Conservation (phyloP, 108 stramenopile genomes). For the Nitzschia inconspicua region DNA sequence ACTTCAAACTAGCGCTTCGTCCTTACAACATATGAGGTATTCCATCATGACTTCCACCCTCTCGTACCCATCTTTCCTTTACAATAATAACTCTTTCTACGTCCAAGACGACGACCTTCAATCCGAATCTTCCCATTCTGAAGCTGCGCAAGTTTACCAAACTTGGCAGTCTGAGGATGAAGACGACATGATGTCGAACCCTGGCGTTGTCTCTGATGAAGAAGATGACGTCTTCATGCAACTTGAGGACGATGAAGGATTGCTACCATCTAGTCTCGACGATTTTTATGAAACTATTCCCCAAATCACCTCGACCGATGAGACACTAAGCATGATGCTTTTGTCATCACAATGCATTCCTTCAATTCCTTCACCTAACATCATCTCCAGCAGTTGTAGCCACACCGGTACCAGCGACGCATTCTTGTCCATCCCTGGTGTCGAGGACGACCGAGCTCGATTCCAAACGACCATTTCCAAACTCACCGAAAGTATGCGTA, state of each 20-base stretch:
- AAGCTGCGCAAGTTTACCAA: neutral
- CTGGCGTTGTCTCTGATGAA: neutral
- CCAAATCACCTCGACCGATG: neutral
- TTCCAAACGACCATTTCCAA: neutral
- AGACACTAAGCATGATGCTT: neutral
- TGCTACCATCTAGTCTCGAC: neutral
- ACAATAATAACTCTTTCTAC: too few species aligned
- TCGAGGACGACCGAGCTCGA: neutral
- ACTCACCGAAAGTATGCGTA: conserved; percentile 7
- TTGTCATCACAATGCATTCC: neutral
- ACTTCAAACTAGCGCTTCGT: too few species aligned
- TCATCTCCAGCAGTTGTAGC: neutral
- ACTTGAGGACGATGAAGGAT: conserved; percentile 1
- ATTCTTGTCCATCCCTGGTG: neutral
- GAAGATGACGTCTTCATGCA: conserved; percentile 11
- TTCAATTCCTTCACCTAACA: neutral
- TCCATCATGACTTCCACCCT: too few species aligned
- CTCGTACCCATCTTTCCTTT: too few species aligned
- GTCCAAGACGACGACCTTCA: neutral
- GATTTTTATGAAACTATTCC: neutral
- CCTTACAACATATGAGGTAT: too few species aligned
- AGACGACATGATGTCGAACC: neutral
- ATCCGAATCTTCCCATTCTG: neutral
- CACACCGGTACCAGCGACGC: neutral
- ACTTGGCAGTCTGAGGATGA: neutral